Evolutionary conservation across 2,329 filamentous ascomycete genomes (phyloP).

Genomic region (Torrubiella hemipterigena): DNA sequence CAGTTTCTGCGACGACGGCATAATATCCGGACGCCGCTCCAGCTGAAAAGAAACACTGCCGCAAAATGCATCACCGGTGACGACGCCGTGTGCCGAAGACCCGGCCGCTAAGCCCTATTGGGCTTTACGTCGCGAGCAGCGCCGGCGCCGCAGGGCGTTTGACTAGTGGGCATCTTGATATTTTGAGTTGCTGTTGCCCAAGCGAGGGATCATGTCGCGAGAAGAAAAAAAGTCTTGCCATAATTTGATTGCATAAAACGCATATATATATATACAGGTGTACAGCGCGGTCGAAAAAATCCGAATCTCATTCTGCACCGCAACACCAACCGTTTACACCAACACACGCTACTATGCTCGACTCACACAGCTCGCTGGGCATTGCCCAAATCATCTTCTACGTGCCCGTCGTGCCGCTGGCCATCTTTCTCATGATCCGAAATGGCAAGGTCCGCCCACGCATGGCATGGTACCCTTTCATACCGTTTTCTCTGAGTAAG

Average conservation of each 20-base stretch:
- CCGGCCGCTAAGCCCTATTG: no score
- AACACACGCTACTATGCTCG: constrained; percentile 5
- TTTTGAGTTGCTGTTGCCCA: no score
- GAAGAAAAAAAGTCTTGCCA: neutral
- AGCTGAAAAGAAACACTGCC: no score
- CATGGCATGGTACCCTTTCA: constrained; percentile 15
- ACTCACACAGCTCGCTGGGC: constrained; percentile 12
- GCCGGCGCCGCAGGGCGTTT: no score
- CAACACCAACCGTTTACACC: neutral
- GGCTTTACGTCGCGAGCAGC: no score
- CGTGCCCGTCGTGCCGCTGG: constrained; percentile 12
- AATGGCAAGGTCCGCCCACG: constrained; percentile 15
- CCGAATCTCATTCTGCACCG: neutral
- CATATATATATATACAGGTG: neutral
- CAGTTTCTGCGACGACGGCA: no score
- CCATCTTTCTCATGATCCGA: constrained; percentile 12
- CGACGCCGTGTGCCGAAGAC: no score
- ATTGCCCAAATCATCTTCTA: constrained; percentile 16
- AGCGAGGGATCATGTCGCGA: no score
- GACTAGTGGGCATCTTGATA: no score
- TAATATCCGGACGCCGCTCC: no score
- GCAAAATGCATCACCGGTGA: no score
- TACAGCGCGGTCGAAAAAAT: no score
- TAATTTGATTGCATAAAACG: constrained; percentile 3
- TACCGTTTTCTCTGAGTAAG: constrained; percentile 13